Percentiles rank a stretch among this genome's conserved stretches.
phyloP scores from a whole-genome alignment of 1,284 basidiomycete species.

The Farysia itapuensis region DNA sequence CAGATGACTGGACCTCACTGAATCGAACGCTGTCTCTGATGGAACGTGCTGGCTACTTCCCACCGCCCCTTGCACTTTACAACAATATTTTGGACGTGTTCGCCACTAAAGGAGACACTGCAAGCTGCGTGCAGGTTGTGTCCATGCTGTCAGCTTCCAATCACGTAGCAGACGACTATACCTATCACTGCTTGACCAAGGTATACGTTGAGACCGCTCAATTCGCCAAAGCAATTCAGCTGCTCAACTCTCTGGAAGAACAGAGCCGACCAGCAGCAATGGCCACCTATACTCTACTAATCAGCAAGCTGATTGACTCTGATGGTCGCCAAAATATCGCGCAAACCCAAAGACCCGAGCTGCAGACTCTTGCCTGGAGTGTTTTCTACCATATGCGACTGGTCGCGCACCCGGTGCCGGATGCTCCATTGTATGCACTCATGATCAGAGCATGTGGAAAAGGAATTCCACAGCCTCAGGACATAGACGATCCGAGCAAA shows the following conservation, averaged over 20 bases:
- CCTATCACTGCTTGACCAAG: constrained; percentile 48
- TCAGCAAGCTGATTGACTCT: constrained; percentile 29
- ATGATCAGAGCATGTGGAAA: constrained; percentile 87
- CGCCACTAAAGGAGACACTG: constrained; percentile 64
- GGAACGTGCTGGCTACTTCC: constrained; percentile 16
- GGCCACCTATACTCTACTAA: constrained; percentile 51
- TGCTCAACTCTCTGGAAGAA: constrained; percentile 35
- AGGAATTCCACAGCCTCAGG: constrained; percentile 62
- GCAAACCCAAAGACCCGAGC: constrained; percentile 11
- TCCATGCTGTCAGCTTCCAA: constrained; percentile 13
- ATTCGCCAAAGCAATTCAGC: constrained; percentile 28
- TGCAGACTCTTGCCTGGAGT: constrained; percentile 68
- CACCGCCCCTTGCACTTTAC: constrained; percentile 43
- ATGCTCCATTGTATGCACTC: constrained; percentile 72
- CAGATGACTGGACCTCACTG: constrained; percentile 15
- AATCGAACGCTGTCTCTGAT: constrained; percentile 22
- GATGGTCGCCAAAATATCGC: neutral
- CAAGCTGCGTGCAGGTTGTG: constrained; percentile 27
- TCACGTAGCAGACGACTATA: constrained; percentile 25
- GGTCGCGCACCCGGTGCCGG: constrained; percentile 80
- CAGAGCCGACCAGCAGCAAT: constrained; percentile 39
- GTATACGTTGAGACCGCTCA: constrained; percentile 29
- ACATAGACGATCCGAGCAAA: constrained; percentile 33
- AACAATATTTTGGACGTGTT: constrained; percentile 64
- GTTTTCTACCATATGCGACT: constrained; percentile 94